Evolutionary conservation across 148 eudicot genomes (phyloP).

Genomic region (Oxyria digyna): DNA sequence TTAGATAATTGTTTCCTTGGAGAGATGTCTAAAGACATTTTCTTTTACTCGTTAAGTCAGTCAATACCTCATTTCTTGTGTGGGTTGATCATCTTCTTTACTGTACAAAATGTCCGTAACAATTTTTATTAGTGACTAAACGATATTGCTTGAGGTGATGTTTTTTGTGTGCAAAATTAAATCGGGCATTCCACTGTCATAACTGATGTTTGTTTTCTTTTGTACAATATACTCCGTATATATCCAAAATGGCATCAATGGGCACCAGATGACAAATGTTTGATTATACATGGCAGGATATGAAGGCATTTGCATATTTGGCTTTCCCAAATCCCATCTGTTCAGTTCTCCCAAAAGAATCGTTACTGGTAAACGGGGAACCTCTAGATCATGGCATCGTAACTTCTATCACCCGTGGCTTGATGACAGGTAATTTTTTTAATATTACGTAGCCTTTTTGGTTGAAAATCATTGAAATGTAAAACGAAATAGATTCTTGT

Average conservation of each 20-base stretch:
- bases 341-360: slow-evolving; percentile 44
- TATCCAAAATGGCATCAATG: neutral
- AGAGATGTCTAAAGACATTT: neutral
- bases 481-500: neutral
- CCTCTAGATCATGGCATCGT: slow-evolving; percentile 55
- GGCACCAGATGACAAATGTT: neutral
- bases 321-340: slow-evolving; percentile 54
- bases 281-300: slow-evolving; percentile 41
- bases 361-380: slow-evolving; percentile 28
- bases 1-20: neutral
- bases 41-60: neutral
- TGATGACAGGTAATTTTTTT: slow-evolving; percentile 52
- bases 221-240: neutral
- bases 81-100: neutral
- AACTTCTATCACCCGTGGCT: slow-evolving; percentile 77
- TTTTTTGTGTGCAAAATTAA: neutral
- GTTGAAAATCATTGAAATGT: neutral
- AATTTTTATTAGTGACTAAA: neutral
- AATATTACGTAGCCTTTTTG: neutral
- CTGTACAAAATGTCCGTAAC: neutral
- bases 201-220: neutral
- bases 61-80: neutral
- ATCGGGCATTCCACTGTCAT: neutral
- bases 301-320: slow-evolving; percentile 69
- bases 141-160: neutral